Base-by-base conservation (phyloP, 164 flowering plant genomes). In the Amborella trichopoda region DNA sequence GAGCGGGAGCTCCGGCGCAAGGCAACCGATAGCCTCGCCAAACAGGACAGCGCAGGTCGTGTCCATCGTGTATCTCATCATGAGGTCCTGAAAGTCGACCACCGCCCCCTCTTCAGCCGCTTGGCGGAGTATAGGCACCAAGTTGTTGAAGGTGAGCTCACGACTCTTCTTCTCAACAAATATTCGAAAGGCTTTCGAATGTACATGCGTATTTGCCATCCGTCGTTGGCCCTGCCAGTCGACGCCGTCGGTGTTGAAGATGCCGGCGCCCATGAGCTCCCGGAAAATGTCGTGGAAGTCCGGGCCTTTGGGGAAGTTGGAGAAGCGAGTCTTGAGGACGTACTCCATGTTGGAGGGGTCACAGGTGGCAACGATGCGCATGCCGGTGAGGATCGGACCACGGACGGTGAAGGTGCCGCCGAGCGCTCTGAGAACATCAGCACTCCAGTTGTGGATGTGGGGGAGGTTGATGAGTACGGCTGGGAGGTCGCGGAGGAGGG, bases 241-340 rank as follows among this genome's bases (percentile, higher is more conserved):
- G 0, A 50, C 56, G 17, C 14, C 37, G 26, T 74, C 79, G 1
- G 65, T 23, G 5, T 54, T 59, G 50, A 77, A 58, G 4, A 77
- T 69, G 28, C 75, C 83, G 28, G 69, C 75, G 34, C 77, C 83
- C 41, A 38, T 38, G 19, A 71, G 54, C 12, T 59, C 28, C 11
- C 67, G 75, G 32, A 76, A 72, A 5, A 71, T 58, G 8, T 50
- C 45, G 30, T 11, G 45, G 40, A 71, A 74, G 0, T 50, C 55
- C 1, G 48, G 44, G 3, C 79, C 79, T 40, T 73, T 73, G 1
- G 55, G 68, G 32, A 48, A 66, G 37, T 64, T 72, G 10, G 48
- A 16, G 50, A 63, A 72, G 57, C 61, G 68, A 28, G 54, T 57
- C 44, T 54, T 60, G 48, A 62, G 49, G 11, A 70, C 49, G 55